A percentile compares a stretch with the other conserved stretches of the same genome.
Conservation (phyloP, 1,284 basidiomycete species). For the Ceratobasidium sp. region DNA sequence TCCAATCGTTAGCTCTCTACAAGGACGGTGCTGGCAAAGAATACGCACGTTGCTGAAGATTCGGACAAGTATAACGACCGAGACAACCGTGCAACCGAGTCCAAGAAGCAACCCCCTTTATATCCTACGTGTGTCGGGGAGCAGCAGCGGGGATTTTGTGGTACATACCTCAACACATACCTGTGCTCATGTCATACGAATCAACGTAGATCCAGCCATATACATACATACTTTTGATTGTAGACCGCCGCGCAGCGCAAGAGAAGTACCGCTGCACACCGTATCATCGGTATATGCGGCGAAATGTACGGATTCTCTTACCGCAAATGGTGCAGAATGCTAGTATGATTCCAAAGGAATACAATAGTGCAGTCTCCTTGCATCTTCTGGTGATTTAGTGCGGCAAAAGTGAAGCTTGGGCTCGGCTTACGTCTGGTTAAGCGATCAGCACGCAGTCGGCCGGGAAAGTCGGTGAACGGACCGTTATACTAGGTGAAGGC, state of each 20-base stretch:
- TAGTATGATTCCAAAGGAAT: background rate
- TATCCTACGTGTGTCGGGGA: background rate
- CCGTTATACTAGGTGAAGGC: background rate
- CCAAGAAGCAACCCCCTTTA: background rate
- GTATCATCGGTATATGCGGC: background rate
- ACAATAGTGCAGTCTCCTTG: background rate
- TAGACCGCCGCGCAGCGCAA: background rate
- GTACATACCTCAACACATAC: too few relatives aligned
- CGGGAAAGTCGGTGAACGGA: background rate
- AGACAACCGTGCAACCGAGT: background rate
- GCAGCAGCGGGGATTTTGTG: too few relatives aligned
- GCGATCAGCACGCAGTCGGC: too few relatives aligned
- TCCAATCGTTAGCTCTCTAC: background rate
- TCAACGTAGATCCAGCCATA: too few relatives aligned
- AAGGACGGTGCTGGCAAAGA: too few relatives aligned
- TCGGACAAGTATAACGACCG: background rate
- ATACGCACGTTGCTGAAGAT: background rate
- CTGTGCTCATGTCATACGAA: too few relatives aligned
- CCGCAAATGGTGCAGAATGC: background rate
- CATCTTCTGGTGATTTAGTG: background rate
- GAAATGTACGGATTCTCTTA: background rate
- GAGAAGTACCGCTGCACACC: background rate
- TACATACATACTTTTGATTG: background rate
- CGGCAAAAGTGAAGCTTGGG: too few relatives aligned
- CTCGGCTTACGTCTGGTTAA: conserved; percentile 3